Evolutionary conservation across 495 filamentous ascomycete species (phyloP).

Genomic region (Aspergillus conjunctus): DNA sequence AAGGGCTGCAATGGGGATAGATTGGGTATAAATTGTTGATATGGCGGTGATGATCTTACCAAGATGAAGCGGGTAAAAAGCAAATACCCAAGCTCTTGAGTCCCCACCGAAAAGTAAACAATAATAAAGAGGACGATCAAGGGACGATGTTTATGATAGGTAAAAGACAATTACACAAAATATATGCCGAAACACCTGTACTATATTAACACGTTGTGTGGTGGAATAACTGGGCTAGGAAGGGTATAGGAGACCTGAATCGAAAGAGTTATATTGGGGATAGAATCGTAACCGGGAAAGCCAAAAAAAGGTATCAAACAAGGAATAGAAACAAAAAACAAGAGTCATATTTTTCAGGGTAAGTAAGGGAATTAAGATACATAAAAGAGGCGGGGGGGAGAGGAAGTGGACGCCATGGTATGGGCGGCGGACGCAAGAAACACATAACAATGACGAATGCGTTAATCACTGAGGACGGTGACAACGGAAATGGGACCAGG

Average conservation of each 20-base stretch:
- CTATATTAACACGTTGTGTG: constrained; percentile 9
- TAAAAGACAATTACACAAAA: neutral
- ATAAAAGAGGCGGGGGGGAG: constrained; percentile 25
- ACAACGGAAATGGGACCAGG: constrained; percentile 20
- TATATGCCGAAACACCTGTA: constrained; percentile 8
- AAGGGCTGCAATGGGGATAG: neutral
- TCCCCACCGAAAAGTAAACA: neutral
- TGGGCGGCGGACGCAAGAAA: constrained; percentile 25
- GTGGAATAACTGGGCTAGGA: neutral
- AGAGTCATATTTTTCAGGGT: constrained; percentile 10
- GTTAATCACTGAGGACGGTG: constrained; percentile 18
- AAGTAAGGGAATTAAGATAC: constrained; percentile 27
- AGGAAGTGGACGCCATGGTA: constrained; percentile 19
- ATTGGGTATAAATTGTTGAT: neutral
- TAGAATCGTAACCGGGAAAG: neutral
- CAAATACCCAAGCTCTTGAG: constrained; percentile 9
- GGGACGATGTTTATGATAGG: neutral
- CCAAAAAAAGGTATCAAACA: neutral
- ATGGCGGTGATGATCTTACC: constrained; percentile 8
- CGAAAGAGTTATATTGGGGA: neutral
- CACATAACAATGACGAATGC: constrained; percentile 33
- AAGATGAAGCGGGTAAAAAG: constrained; percentile 1
- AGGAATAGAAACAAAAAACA: neutral
- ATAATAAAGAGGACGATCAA: neutral
- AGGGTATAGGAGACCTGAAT: neutral